A percentile compares a stretch with the other conserved stretches of the same genome.
Evolutionary conservation across 805 yeast species (phyloP).

Genomic region (Candida parachauliodes): DNA sequence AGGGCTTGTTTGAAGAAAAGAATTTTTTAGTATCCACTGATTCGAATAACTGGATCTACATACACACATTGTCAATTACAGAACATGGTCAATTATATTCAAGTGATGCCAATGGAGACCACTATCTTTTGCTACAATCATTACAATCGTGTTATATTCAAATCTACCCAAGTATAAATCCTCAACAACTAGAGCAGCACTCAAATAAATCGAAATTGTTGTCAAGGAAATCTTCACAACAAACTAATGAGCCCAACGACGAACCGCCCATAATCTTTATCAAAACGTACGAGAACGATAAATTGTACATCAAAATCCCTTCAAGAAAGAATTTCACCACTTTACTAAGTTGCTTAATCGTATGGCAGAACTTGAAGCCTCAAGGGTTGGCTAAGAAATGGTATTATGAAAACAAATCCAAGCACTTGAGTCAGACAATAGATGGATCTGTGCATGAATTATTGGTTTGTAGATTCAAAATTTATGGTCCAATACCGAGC

Average conservation of each 20-base stretch:
- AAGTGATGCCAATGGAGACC: slow-evolving; percentile 26
- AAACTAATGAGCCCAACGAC: background rate
- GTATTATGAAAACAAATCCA: slow-evolving; percentile 38
- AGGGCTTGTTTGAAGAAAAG: slow-evolving; percentile 31
- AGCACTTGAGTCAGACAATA: slow-evolving; percentile 13
- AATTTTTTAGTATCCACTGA: slow-evolving; percentile 37
- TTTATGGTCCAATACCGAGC: slow-evolving; percentile 60
- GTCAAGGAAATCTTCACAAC: background rate
- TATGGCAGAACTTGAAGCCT: slow-evolving; percentile 56
- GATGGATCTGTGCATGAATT: slow-evolving; percentile 30
- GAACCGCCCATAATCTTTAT: slow-evolving; percentile 40
- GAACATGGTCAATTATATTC: slow-evolving; percentile 33
- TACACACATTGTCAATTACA: slow-evolving; percentile 25
- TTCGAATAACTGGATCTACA: slow-evolving; percentile 32
- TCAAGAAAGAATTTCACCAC: slow-evolving; percentile 38
- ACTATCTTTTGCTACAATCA: slow-evolving; percentile 27
- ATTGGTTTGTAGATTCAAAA: slow-evolving; percentile 60
- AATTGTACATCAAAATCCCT: slow-evolving; percentile 34
- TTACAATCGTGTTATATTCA: slow-evolving; percentile 41
- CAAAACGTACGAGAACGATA: slow-evolving; percentile 36
- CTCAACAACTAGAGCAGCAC: slow-evolving; percentile 1
- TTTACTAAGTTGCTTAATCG: slow-evolving; percentile 43
- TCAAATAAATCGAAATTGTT: background rate
- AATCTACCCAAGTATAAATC: slow-evolving; percentile 24
- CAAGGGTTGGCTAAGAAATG: slow-evolving; percentile 54